Percentiles rank a stretch among this genome's conserved stretches.
phyloP scores from a whole-genome alignment of 306 rosid genomes.

The Dalbergia cochinchinensis region DNA sequence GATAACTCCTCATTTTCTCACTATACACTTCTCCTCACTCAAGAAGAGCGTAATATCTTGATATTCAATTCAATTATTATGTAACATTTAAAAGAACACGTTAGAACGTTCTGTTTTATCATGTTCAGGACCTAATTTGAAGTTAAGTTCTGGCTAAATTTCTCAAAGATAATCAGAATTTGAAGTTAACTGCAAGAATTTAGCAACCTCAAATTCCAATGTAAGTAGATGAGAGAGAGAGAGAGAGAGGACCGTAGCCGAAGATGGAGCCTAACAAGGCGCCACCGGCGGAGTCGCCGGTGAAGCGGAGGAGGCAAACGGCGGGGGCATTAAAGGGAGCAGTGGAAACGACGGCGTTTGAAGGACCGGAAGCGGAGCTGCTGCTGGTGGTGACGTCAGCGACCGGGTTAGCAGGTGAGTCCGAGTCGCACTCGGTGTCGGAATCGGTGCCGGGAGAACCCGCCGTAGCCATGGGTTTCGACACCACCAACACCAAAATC shows the following conservation, averaged over 20 bases:
- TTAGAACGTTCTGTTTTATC: too few species aligned
- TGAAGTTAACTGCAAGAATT: too few species aligned
- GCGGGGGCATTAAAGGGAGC: constrained; percentile 63
- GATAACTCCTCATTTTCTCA: too few species aligned
- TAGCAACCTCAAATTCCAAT: too few species aligned
- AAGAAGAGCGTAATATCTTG: too few species aligned
- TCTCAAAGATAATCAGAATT: too few species aligned
- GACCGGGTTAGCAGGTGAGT: not conserved
- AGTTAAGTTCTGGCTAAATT: too few species aligned
- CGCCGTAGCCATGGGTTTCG: constrained; percentile 54
- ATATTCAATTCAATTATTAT: too few species aligned
- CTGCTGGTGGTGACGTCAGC: constrained; percentile 3
- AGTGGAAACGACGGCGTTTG: constrained; percentile 58
- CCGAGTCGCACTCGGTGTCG: constrained; percentile 30
- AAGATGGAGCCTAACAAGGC: constrained; percentile 96
- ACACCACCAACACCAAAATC: not conserved
- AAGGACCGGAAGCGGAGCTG: constrained; percentile 38
- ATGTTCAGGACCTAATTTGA: too few species aligned
- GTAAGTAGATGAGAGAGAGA: not conserved
- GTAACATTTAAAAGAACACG: too few species aligned
- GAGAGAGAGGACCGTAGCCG: constrained; percentile 72
- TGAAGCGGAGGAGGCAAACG: constrained; percentile 80
- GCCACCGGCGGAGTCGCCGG: constrained; percentile 80
- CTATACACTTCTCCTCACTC: too few species aligned
- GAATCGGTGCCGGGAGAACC: constrained; percentile 62